These are phyloP conservation scores for Rhizopogon roseolus DNA, from an alignment of 768 basidiomycete species.

Conservation along the genomic window DNA sequence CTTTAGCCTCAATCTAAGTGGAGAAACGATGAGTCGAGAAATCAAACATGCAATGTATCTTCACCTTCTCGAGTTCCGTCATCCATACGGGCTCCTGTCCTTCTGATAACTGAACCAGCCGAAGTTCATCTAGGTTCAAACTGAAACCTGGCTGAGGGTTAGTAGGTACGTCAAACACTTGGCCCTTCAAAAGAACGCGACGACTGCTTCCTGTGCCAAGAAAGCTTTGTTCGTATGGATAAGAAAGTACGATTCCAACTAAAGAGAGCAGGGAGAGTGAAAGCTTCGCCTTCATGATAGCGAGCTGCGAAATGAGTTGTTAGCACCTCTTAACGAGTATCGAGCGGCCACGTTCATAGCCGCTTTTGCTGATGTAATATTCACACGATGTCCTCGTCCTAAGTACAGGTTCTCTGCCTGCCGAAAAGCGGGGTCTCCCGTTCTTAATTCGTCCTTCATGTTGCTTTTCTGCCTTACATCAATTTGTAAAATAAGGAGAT, in stretches of 20 bases:
- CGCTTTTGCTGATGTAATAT: too few relatives aligned
- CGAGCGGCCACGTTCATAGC: too few relatives aligned
- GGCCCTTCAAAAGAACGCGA: constrained; percentile 24
- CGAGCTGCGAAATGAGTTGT: too few relatives aligned
- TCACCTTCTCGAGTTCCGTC: constrained; percentile 86
- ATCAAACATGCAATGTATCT: background rate
- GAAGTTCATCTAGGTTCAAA: constrained; percentile 65
- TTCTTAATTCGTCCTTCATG: too few relatives aligned
- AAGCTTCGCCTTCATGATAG: background rate
- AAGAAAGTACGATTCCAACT: background rate
- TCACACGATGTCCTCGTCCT: too few relatives aligned
- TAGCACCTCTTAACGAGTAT: too few relatives aligned
- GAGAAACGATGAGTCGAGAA: background rate
- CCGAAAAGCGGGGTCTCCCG: too few relatives aligned
- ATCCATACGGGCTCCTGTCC: constrained; percentile 72
- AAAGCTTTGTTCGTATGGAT: background rate
- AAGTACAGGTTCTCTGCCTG: too few relatives aligned
- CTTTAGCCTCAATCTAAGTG: constrained; percentile 69
- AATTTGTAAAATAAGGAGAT: too few relatives aligned
- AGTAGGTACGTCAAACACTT: constrained; percentile 18
- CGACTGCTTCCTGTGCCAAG: background rate
- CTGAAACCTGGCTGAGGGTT: constrained; percentile 43
- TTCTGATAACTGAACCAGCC: constrained; percentile 68
- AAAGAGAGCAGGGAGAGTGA: background rate
- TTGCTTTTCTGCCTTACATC: too few relatives aligned